Base-by-base conservation (phyloP, 2,329 filamentous ascomycete species). In the Lasiodiplodia gonubiensis region DNA sequence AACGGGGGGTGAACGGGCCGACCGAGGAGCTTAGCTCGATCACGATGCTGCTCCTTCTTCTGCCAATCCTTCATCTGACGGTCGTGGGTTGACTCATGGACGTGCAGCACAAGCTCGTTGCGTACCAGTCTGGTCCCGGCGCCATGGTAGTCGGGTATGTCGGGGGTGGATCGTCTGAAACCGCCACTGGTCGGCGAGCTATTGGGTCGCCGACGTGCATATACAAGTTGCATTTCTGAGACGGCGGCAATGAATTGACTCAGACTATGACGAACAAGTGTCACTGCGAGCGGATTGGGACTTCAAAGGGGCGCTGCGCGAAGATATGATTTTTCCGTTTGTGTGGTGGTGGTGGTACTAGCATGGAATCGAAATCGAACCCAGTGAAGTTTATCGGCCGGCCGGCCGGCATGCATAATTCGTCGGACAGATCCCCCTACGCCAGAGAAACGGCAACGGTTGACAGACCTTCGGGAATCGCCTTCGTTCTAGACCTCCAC, bases 271-370 rank as follows among this genome's bases (percentile, higher is more conserved):
- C 8, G 16, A 12, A 37, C 39, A 21, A 18, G 8, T n/a, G 18
- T 35, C 35, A 37, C 27, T 63, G 37, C 16, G 21, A 8, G 30
- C 57, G 30, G 21, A 59, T 27, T 59, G 35, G 35, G 14, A n/a
- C 35, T 48, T 27, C 55, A 25, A 33, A 61, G 57, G 57, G 33
- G 42, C 42, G 59, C 51, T 14, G 46, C 30, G 12, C 37, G 23
- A 63, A 51, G 59, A 63, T 49, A 63, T 51, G 46, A 46, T 63
- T 63, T 63, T 63, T 37, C 59, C 59, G 51, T 3, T 37, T 51
- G n/a, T 63, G 42, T 49, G 59, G 46, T 51, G 37, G 46, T 51
- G 37, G 37, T 18, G 59, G 59, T 63, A 51, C 46, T 51, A 48
- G 46, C 59, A 51, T 63, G 46, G 30, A 37, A n/a, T 37, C 21